Evolutionary conservation across 495 filamentous ascomycete species (phyloP).

Genomic region (Cryomyces minteri): DNA sequence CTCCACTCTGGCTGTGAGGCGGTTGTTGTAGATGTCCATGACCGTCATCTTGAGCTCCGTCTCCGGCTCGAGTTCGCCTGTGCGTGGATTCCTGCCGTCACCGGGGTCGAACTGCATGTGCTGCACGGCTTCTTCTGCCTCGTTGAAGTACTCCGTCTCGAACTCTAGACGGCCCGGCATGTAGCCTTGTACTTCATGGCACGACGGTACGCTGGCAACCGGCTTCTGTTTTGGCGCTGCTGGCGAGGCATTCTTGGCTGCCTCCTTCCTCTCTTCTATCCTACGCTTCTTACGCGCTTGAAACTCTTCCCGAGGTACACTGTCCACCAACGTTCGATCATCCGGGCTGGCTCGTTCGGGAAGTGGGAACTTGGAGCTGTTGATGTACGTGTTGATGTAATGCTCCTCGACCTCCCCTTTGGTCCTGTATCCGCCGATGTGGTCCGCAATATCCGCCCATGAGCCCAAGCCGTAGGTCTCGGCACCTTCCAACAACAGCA

Average conservation of each 20-base stretch:
- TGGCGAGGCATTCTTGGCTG: conserved; percentile 63
- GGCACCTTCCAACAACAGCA: conserved; percentile 82
- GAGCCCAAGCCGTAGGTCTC: conserved; percentile 94
- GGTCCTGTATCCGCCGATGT: conserved; percentile 83
- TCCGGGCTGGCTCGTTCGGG: conserved; percentile 66
- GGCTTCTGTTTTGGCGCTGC: conserved; percentile 87
- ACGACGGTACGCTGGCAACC: conserved; percentile 79
- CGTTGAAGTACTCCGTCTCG: conserved; percentile 93
- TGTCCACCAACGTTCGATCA: conserved; percentile 55
- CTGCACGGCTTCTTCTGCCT: conserved; percentile 94
- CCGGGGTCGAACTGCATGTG: conserved; percentile 96
- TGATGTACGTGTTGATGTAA: conserved; percentile 73
- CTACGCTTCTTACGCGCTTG: conserved; percentile 84
- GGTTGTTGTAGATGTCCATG: conserved; percentile 95
- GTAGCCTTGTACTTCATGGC: conserved; percentile 95
- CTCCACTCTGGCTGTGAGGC: conserved; percentile 79
- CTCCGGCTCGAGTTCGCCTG: conserved; percentile 75
- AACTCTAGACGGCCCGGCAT: conserved; percentile 98
- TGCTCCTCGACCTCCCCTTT: conserved; percentile 94
- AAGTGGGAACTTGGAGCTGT: conserved; percentile 68
- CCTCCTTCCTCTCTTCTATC: conserved; percentile 84
- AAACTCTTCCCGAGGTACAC: conserved; percentile 79
- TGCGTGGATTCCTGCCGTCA: conserved; percentile 68
- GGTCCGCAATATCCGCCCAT: conserved; percentile 95
- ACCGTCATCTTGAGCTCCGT: conserved; percentile 95